Percentiles rank a stretch among this genome's conserved stretches.
Evolutionary conservation across 192 early-diverging fungal genomes (phyloP).

Genomic region (Backusella macrospora): DNA sequence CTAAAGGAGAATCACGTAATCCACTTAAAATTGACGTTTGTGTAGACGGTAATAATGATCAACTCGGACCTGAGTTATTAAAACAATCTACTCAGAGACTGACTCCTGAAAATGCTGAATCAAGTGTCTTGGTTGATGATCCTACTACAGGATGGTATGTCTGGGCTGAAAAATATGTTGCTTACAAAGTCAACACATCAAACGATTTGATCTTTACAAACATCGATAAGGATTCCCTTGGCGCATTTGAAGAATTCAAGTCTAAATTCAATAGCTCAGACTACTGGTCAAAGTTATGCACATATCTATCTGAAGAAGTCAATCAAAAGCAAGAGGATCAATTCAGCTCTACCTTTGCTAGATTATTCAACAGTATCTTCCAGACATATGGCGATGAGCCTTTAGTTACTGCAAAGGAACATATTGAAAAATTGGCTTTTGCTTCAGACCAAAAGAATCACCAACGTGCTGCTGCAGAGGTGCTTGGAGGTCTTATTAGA

Average conservation of each 20-base stretch:
- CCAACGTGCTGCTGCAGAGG: slow-evolving; percentile 82
- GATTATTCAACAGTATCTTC: slow-evolving; percentile 73
- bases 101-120: not conserved
- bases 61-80: slow-evolving; percentile 19
- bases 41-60: not conserved
- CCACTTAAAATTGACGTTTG: slow-evolving; percentile 36
- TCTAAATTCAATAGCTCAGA: slow-evolving; percentile 50
- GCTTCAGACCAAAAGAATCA: slow-evolving; percentile 70
- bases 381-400: slow-evolving; percentile 57
- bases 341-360: slow-evolving; percentile 63
- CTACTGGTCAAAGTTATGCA: slow-evolving; percentile 72
- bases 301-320: slow-evolving; percentile 72
- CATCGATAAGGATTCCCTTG: slow-evolving; percentile 61
- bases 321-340: slow-evolving; percentile 60
- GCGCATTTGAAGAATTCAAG: slow-evolving; percentile 58
- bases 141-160: slow-evolving; percentile 76
- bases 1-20: slow-evolving; percentile 42
- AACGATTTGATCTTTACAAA: slow-evolving; percentile 43
- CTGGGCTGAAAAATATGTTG: slow-evolving; percentile 68
- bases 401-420: slow-evolving; percentile 57
- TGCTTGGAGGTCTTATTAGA: slow-evolving; percentile 79
- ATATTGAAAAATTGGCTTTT: slow-evolving; percentile 53
- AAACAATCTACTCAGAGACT: slow-evolving; percentile 28
- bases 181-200: slow-evolving; percentile 48
- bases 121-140: slow-evolving; percentile 64